Base-by-base conservation (phyloP, 148 eudicot species). In the Vaccinium macrocarpon region DNA sequence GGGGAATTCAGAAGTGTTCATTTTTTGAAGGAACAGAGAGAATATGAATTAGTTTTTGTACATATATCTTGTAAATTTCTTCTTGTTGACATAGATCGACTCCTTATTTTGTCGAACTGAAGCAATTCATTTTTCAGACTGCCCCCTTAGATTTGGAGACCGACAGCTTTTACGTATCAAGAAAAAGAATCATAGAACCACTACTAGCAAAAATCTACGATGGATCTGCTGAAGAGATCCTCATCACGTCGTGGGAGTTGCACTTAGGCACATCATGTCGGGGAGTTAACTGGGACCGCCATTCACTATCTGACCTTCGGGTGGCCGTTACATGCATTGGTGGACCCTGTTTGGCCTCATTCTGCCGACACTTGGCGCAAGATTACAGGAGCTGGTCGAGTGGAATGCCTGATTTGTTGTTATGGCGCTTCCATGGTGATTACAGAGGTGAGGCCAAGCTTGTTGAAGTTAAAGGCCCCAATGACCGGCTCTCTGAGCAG, bases 381-480 rank as follows among this genome's bases (percentile, higher is more conserved):
- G 98, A 91, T 88, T 96, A 96, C 74, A 82, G 94, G 18, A 96
- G 94, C 89, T 96, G 98, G 98, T 89, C 98, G 38, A 89, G 97
- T 75, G 98, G 98, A 81, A 96, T 96, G 98, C 98, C 98, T 72
- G 98, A 96, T 90, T 85, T 96, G 62, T 82, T 96, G 81, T 79
- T 96, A 71, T 96, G 98, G 98, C 96, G 95, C 12, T 93, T 96
- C 74, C 89, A 88, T 79, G 95, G 92, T 79, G 90, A 91, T 46
- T 92, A 96, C 53, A 87, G 84, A 62, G 98, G 98, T 53, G 98
- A 96, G 88, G 98, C 98, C 66, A 96, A 94, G 90, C 94, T 96
- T 84, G 98, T 94, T 85, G 98, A 96, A 90, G 98, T 96, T 76
- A 96, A 96, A 87, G 98, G 98, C 71, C 98, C 97, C 4, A 92